Base-by-base conservation (phyloP, 345 rosid genomes). In the Hirschfeldia incana region DNA sequence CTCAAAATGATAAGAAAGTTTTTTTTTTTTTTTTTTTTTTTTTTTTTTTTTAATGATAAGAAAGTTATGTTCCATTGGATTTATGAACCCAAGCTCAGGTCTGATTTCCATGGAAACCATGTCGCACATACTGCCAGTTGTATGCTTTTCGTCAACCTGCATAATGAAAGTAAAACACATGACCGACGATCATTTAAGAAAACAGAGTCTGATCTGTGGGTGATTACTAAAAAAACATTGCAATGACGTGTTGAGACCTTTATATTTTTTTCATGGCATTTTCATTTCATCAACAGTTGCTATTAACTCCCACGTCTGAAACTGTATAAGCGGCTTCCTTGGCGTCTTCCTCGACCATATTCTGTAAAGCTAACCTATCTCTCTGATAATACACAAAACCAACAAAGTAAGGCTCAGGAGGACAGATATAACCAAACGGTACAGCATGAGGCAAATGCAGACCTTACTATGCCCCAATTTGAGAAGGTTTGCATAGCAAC, bases 401-500 rank as follows among this genome's bases (percentile, higher is more conserved):
- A 11, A 44, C 53, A 44, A 44, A 44, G 53, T 44, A 44, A 44
- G 53, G 53, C 53, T 44, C 53, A 44, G 0, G 5, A 11, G 15
- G 53, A 44, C 53, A 44, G 11, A 44, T 11, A 5, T 44, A 44
- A 44, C 15, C 4, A 44, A 44, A 44, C 6, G 15, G 53, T 44
- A 11, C 15, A 3, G 53, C 15, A n/a, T 11, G 53, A 44, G 53
- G 53, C 53, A 44, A 44, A 44, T 44, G 53, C 15, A 44, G 53
- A 12, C 15, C 49, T 42, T 42, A 42, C 2, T 42, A 42, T 9
- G 49, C 8, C 98, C 97, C 80, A 94, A 80, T 86, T 94, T 94
- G 69, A 94, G 95, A 84, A 94, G 98, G 70, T 92, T 94, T 15
- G 98, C 92, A 65, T 94, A 85, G 97, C 97, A 79, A 94, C 89